A percentile compares a stretch with the other conserved stretches of the same genome.
These are phyloP conservation scores for Saccharomyces paradoxus DNA, from an alignment of 805 yeast genomes.

Conservation along the genomic window DNA sequence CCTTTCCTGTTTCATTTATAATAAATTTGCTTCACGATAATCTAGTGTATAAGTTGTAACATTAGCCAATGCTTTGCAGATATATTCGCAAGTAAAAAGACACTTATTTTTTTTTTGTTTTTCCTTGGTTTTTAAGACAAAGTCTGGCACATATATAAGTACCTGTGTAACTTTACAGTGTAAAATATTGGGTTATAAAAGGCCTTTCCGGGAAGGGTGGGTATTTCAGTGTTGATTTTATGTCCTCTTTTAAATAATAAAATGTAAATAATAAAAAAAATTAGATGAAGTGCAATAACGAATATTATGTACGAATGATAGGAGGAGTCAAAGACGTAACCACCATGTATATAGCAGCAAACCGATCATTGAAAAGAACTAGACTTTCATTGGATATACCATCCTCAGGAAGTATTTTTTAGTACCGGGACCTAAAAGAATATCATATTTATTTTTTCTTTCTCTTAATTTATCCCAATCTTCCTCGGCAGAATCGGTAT, in stretches of 20 bases:
- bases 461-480: conserved; percentile 6
- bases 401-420: conserved; percentile 20
- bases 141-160: background rate
- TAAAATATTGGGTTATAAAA: background rate
- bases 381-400: conserved; percentile 21
- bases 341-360: background rate
- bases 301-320: background rate
- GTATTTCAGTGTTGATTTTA: background rate
- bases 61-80: background rate
- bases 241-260: too few species aligned
- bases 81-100: background rate
- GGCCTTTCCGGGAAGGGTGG: background rate
- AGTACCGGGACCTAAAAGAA: conserved; percentile 12
- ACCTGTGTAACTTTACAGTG: background rate
- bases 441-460: conserved; percentile 12
- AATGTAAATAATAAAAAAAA: background rate
- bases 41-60: background rate
- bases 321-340: background rate
- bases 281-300: background rate
- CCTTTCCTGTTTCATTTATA: background rate
- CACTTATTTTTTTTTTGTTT: background rate
- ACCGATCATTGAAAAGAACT: background rate
- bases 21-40: background rate
- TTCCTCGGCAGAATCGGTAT: conserved; percentile 1
- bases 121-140: background rate